Evolutionary conservation across 495 filamentous ascomycete species (phyloP).

Genomic region (Lepidopterella palustris): DNA sequence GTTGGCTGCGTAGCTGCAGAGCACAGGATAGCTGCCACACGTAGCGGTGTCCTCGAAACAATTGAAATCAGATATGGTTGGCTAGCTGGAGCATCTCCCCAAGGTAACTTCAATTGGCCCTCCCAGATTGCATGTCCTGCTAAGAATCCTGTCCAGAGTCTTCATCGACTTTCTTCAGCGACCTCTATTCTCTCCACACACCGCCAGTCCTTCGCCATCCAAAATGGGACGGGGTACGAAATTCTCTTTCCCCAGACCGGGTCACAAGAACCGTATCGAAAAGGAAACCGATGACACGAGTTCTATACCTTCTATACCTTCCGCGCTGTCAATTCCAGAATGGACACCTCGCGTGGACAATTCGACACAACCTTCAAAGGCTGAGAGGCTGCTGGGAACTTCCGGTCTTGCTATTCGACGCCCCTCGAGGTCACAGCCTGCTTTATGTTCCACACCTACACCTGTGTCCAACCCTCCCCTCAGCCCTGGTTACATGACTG

Average conservation of each 20-base stretch:
- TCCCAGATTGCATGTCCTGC: constrained; percentile 11
- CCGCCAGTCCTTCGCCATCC: background rate
- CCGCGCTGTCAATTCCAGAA: constrained; percentile 15
- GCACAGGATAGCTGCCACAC: background rate
- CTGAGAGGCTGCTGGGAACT: constrained; percentile 22
- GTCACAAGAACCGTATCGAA: constrained; percentile 15
- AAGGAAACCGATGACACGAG: background rate
- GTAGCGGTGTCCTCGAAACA: background rate
- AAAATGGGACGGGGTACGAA: constrained; percentile 27
- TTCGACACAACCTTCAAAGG: constrained; percentile 16
- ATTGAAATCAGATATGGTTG: background rate
- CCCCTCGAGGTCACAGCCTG: constrained; percentile 4
- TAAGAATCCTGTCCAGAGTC: constrained; percentile 6
- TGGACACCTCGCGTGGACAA: constrained; percentile 20
- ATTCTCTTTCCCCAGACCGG: constrained; percentile 30
- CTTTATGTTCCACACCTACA: background rate
- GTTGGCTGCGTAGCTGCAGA: background rate
- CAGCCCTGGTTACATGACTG: constrained; percentile 26
- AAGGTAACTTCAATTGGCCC: constrained; percentile 16
- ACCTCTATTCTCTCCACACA: background rate
- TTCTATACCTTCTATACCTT: constrained; percentile 1
- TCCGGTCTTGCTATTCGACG: constrained; percentile 7
- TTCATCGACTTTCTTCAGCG: background rate
- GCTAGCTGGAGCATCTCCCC: background rate
- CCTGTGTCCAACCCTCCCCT: constrained; percentile 4